Percentiles rank a stretch among this genome's conserved stretches.
Evolutionary conservation across 352 stramenopile species (phyloP).

Genomic region (Phytophthora colocasiae): DNA sequence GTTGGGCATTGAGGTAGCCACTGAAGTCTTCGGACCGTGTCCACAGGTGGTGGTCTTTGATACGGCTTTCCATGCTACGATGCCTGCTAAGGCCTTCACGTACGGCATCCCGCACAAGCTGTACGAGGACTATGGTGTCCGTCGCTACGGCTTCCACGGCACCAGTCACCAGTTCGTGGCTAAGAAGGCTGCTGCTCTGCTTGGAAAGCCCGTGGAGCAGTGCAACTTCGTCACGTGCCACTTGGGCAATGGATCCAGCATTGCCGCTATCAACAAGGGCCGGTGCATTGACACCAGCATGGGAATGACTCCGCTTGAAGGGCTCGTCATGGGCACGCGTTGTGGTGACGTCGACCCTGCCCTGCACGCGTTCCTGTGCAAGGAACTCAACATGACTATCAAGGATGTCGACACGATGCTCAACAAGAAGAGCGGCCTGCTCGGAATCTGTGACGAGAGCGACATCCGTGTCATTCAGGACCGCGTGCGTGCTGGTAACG

Average conservation of each 20-base stretch:
- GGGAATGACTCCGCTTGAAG: slow-evolving; percentile 90
- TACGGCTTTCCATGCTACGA: slow-evolving; percentile 90
- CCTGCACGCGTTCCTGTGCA: slow-evolving; percentile 79
- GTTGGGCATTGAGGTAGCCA: slow-evolving; percentile 85
- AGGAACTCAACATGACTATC: slow-evolving; percentile 74
- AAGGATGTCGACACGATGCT: slow-evolving; percentile 85
- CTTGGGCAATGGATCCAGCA: slow-evolving; percentile 88
- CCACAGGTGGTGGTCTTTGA: slow-evolving; percentile 92
- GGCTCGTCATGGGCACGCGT: slow-evolving; percentile 91
- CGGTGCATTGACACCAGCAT: slow-evolving; percentile 91
- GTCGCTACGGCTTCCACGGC: slow-evolving; percentile 92
- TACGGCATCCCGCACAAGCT: slow-evolving; percentile 87
- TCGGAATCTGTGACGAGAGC: slow-evolving; percentile 82
- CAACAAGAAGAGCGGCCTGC: slow-evolving; percentile 91
- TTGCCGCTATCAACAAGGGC: slow-evolving; percentile 79
- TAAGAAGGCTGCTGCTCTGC: slow-evolving; percentile 62
- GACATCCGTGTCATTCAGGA: slow-evolving; percentile 87
- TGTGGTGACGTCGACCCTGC: slow-evolving; percentile 87
- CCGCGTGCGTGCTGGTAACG: slow-evolving; percentile 51
- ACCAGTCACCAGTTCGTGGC: slow-evolving; percentile 90
- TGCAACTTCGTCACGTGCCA: slow-evolving; percentile 89
- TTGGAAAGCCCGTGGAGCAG: slow-evolving; percentile 62
- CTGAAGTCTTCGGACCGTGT: slow-evolving; percentile 70
- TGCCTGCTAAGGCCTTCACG: slow-evolving; percentile 79
- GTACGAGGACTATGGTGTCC: slow-evolving; percentile 83